Evolutionary conservation across 805 yeast species (phyloP).

Genomic region (Suhomyces emberorum): DNA sequence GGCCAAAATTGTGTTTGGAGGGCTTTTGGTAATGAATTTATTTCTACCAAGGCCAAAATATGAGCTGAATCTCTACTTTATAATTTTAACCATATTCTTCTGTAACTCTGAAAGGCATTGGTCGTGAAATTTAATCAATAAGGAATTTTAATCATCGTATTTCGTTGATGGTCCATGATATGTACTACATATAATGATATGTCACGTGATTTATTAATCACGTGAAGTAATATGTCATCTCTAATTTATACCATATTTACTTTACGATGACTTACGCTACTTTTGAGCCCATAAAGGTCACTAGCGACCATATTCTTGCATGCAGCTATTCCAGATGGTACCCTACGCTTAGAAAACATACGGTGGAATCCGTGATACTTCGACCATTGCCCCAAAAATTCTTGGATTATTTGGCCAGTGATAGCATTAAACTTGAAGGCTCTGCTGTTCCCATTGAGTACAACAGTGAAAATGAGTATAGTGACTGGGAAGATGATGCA

Average conservation of each 20-base stretch:
- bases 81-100: too few relatives aligned
- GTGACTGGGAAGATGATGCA: constrained; percentile 70
- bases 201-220: not conserved
- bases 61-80: too few relatives aligned
- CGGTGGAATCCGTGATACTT: constrained; percentile 23
- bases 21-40: too few relatives aligned
- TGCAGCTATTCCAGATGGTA: constrained; percentile 39
- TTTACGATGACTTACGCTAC: constrained; percentile 15
- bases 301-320: constrained; percentile 26
- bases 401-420: constrained; percentile 43
- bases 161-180: too few relatives aligned
- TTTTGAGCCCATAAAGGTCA: constrained; percentile 26
- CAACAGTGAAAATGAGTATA: constrained; percentile 62
- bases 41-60: too few relatives aligned
- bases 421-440: constrained; percentile 63
- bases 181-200: not conserved
- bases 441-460: constrained; percentile 35
- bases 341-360: constrained; percentile 17
- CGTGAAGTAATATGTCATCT: not conserved
- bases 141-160: too few relatives aligned
- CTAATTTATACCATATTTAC: not conserved
- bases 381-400: constrained; percentile 34
- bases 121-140: too few relatives aligned
- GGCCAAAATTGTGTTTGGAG: too few relatives aligned
- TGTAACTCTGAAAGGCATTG: too few relatives aligned